These are phyloP conservation scores for Stemphylium lycopersici DNA, from an alignment of 2,329 filamentous ascomycete genomes.

Conservation along the genomic window DNA sequence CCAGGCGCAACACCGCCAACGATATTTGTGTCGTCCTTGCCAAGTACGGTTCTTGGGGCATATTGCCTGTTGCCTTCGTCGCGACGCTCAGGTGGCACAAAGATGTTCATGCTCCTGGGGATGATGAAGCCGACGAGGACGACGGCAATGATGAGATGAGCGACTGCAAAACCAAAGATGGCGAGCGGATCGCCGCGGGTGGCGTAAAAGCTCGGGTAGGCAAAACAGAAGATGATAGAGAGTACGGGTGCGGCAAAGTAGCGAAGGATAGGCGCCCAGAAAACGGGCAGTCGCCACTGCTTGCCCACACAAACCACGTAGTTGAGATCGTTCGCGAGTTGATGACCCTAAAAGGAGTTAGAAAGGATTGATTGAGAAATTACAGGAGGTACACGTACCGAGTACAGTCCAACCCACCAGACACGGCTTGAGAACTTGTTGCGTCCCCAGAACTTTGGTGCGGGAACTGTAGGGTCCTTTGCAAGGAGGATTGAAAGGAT, in stretches of 20 bases:
- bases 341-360: constrained; percentile 53
- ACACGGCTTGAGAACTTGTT: constrained; percentile 31
- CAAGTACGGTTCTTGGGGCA: not conserved
- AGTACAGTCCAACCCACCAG: constrained; percentile 58
- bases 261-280: constrained; percentile 48
- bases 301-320: constrained; percentile 56
- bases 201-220: constrained; percentile 3
- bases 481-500: constrained; percentile 48
- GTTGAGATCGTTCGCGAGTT: constrained; percentile 61
- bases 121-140: constrained; percentile 55
- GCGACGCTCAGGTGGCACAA: constrained; percentile 1
- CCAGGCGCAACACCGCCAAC: not conserved
- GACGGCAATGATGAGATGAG: constrained; percentile 54
- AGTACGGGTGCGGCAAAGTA: constrained; percentile 10
- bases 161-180: constrained; percentile 19
- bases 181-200: constrained; percentile 1
- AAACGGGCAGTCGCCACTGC: constrained; percentile 59
- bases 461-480: constrained; percentile 50
- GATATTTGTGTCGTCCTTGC: constrained; percentile 3
- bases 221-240: constrained; percentile 10
- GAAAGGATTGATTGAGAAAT: not conserved
- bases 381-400: constrained; percentile 45
- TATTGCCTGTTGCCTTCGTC: constrained; percentile 2
- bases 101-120: constrained; percentile 1
- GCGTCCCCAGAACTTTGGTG: constrained; percentile 49